Evolutionary conservation across 352 stramenopile genomes (phyloP).

Genomic region (Phytophthora sojae): DNA sequence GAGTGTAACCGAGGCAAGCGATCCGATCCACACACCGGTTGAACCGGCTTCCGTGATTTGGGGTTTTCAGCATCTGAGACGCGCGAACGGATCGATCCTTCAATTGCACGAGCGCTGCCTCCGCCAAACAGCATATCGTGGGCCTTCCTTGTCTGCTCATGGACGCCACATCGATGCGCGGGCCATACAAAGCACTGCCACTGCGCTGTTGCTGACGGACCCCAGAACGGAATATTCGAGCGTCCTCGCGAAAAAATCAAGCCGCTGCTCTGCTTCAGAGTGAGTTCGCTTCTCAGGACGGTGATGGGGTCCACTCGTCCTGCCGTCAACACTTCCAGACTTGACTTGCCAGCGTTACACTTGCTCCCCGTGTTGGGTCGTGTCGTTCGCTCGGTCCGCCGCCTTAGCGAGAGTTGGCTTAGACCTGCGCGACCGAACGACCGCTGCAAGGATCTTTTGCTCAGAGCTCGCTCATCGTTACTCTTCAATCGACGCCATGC

Average conservation of each 20-base stretch:
- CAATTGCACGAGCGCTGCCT: constrained; percentile 29
- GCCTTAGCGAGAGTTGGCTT: constrained; percentile 21
- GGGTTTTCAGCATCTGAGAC: constrained; percentile 31
- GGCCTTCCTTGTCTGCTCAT: neutral
- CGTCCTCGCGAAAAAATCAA: constrained; percentile 37
- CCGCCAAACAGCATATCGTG: constrained; percentile 28
- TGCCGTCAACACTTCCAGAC: constrained; percentile 20
- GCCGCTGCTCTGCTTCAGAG: constrained; percentile 25
- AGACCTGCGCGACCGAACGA: constrained; percentile 30
- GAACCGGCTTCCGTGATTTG: constrained; percentile 36
- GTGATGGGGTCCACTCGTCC: constrained; percentile 20
- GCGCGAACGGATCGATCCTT: constrained; percentile 37
- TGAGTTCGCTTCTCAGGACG: constrained; percentile 23
- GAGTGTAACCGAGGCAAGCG: constrained; percentile 10
- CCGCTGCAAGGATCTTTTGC: constrained; percentile 9
- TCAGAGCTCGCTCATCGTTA: constrained; percentile 19
- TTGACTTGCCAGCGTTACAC: constrained; percentile 2
- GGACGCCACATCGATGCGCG: neutral
- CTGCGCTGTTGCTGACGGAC: neutral
- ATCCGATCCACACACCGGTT: constrained; percentile 29
- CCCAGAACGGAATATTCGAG: constrained; percentile 24
- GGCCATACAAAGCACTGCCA: constrained; percentile 11
- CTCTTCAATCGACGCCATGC: constrained; percentile 36
- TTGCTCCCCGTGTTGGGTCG: constrained; percentile 25
- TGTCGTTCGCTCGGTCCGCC: constrained; percentile 25